A percentile compares a stretch with the other conserved stretches of the same genome.
These are phyloP conservation scores for Saturnispora silvae DNA, from an alignment of 805 yeast species.

Conservation along the genomic window DNA sequence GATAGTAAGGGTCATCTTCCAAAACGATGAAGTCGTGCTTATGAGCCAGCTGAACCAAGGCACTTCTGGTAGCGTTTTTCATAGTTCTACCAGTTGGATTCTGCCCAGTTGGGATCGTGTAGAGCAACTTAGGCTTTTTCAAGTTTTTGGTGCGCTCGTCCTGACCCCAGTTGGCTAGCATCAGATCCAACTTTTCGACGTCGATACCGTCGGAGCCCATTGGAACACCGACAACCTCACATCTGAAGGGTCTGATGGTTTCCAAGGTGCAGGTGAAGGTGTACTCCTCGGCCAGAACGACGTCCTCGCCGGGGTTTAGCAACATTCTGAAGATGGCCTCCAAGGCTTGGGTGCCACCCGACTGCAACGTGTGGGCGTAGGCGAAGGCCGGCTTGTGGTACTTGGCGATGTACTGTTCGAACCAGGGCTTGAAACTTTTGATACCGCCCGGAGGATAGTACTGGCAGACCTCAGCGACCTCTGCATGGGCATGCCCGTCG, in stretches of 20 bases:
- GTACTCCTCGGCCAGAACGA: constrained; percentile 73
- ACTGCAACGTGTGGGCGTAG: constrained; percentile 50
- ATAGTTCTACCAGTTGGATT: constrained; percentile 75
- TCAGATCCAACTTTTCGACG: constrained; percentile 54
- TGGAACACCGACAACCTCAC: constrained; percentile 58
- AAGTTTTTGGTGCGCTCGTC: constrained; percentile 26
- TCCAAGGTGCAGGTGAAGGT: constrained; percentile 80
- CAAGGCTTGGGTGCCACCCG: constrained; percentile 89
- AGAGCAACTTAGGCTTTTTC: constrained; percentile 46
- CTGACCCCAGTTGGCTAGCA: constrained; percentile 60
- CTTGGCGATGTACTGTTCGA: constrained; percentile 31
- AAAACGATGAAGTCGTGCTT: constrained; percentile 60
- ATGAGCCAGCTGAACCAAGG: constrained; percentile 49
- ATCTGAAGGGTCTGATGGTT: constrained; percentile 64
- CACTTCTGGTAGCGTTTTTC: constrained; percentile 43
- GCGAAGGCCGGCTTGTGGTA: constrained; percentile 36
- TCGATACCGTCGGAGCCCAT: constrained; percentile 73
- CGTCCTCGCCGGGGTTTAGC: constrained; percentile 60
- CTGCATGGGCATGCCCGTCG: constrained; percentile 12
- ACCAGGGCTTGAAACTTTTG: constrained; percentile 30
- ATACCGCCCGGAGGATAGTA: constrained; percentile 42
- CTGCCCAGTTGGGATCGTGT: constrained; percentile 74
- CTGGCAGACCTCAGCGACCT: constrained; percentile 39
- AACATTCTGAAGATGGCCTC: constrained; percentile 75
- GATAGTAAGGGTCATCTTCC: constrained; percentile 85